phyloP scores from a whole-genome alignment of 306 rosid genomes.

The Cicer yamashitae region DNA sequence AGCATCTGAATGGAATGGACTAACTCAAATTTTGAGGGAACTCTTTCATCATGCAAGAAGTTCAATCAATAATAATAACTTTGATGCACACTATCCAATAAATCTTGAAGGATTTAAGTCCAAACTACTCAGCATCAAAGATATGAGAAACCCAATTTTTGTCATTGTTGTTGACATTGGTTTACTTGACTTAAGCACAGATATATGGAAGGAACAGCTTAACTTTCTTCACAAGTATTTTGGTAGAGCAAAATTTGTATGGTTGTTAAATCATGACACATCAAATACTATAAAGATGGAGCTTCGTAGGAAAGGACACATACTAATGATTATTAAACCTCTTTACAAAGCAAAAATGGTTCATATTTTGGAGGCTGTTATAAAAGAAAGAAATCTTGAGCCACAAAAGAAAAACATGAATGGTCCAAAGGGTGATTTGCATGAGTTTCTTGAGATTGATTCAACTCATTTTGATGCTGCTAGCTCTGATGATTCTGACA shows the following conservation, averaged over 20 bases:
- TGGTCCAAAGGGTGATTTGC: conserved; percentile 60
- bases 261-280: conserved; percentile 93
- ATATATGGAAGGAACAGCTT: conserved; percentile 96
- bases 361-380: conserved; percentile 82
- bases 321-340: conserved; percentile 78
- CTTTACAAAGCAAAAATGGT: conserved; percentile 84
- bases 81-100: conserved; percentile 62
- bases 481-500: conserved; percentile 91
- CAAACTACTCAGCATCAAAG: conserved; percentile 61
- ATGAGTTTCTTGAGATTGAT: conserved; percentile 89
- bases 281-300: conserved; percentile 81
- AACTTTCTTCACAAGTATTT: conserved; percentile 79
- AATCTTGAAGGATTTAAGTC: conserved; percentile 59
- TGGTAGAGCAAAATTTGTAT: conserved; percentile 83
- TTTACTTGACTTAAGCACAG: conserved; percentile 94
- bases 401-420: conserved; percentile 60
- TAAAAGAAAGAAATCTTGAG: conserved; percentile 71
- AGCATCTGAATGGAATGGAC: conserved; percentile 96
- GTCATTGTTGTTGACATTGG: conserved; percentile 83
- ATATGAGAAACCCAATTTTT: conserved; percentile 68
- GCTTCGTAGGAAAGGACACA: conserved; percentile 82
- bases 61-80: conserved; percentile 55
- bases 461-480: conserved; percentile 71
- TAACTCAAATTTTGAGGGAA: conserved; percentile 78
- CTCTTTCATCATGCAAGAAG: conserved; percentile 71